Evolutionary conservation across 78 protist species (phyloP).

Genomic region (Polysphondylium violaceum): DNA sequence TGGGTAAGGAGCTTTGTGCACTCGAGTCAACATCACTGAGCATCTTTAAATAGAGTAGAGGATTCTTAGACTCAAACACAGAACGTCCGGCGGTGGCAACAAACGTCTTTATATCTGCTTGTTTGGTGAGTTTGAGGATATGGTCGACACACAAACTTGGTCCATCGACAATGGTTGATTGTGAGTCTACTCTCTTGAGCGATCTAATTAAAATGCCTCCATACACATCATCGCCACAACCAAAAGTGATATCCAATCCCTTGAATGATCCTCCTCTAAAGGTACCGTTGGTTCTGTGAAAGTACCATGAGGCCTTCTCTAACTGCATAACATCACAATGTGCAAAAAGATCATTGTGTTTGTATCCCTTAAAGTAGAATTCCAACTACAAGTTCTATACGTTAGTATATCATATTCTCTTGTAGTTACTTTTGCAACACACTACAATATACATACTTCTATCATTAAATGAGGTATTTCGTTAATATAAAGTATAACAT

Average conservation of each 20-base stretch:
- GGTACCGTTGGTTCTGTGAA: conserved; percentile 54
- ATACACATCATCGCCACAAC: not conserved
- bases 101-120: not conserved
- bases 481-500: conserved; percentile 2
- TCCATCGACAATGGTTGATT: conserved; percentile 22
- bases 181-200: not conserved
- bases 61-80: conserved; percentile 7
- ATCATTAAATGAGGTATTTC: not conserved
- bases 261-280: conserved; percentile 40
- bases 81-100: conserved; percentile 21
- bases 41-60: not conserved
- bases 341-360: conserved; percentile 32
- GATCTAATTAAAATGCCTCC: conserved; percentile 66
- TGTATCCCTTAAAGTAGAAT: conserved; percentile 45
- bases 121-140: not conserved
- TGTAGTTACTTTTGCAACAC: too few relatives aligned
- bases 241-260: conserved; percentile 72
- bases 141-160: conserved; percentile 43
- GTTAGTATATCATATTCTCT: not conserved
- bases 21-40: not conserved
- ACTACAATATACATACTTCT: too few relatives aligned
- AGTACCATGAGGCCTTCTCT: conserved; percentile 32
- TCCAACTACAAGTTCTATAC: conserved; percentile 23
- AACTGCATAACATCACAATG: conserved; percentile 47
- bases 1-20: not conserved